Evolutionary conservation across 2,329 filamentous ascomycete genomes (phyloP).

Genomic region (Colletotrichum lupini): DNA sequence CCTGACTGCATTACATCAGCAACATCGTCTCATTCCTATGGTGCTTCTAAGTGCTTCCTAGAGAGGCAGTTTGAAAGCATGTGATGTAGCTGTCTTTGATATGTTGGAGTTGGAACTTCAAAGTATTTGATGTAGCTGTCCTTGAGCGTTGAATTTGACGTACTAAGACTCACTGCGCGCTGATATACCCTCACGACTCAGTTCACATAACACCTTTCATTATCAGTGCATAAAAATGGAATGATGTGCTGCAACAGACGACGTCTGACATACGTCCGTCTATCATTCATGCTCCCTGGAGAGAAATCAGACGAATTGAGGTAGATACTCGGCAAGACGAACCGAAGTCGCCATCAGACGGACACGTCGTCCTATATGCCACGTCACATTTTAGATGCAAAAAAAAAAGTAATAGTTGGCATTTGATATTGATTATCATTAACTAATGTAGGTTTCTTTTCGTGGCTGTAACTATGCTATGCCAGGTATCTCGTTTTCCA

Average conservation of each 20-base stretch:
- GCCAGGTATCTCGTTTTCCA: not conserved
- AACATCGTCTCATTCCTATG: not conserved
- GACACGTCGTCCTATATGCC: not conserved
- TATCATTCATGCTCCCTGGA: not conserved
- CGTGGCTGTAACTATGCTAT: not conserved
- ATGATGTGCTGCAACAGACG: not conserved
- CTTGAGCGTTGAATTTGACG: too few species aligned
- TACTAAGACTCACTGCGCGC: not conserved
- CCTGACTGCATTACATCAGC: not conserved
- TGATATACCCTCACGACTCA: not conserved
- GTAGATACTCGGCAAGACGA: not conserved
- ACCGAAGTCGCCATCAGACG: not conserved
- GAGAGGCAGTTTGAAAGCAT: not conserved
- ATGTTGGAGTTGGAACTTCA: too few species aligned
- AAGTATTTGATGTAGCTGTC: too few species aligned
- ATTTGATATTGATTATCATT: slow-evolving; percentile 14
- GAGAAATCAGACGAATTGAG: not conserved
- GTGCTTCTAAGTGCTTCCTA: not conserved
- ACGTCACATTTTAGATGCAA: not conserved
- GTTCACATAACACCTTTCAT: not conserved
- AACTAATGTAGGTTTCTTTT: not conserved
- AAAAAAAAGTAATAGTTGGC: not conserved
- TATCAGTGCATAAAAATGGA: not conserved
- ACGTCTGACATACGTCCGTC: not conserved
- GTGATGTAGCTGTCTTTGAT: not conserved